phyloP scores from a whole-genome alignment of 805 yeast genomes.

The Jamesozyma lodderae region DNA sequence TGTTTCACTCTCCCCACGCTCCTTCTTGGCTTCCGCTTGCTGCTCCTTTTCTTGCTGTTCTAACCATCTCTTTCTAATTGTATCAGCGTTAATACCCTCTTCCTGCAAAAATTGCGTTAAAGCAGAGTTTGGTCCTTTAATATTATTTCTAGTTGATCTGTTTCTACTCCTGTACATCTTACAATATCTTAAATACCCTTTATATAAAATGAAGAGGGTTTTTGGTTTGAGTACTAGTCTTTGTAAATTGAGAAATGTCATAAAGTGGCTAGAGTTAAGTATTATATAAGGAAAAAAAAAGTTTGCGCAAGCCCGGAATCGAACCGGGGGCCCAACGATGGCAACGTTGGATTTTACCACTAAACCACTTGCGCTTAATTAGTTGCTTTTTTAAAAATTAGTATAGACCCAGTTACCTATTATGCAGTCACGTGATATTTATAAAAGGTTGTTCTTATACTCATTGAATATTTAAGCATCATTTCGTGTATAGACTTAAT shows the following conservation, averaged over 20 bases:
- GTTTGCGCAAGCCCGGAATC: conserved; percentile 3
- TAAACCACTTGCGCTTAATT: too few species aligned
- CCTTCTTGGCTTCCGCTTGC: conserved; percentile 7
- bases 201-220: too few species aligned
- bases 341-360: neutral
- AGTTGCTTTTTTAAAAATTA: too few species aligned
- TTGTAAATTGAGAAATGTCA: neutral
- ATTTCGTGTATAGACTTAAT: too few species aligned
- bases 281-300: neutral
- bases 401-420: too few species aligned
- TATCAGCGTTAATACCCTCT: conserved; percentile 82
- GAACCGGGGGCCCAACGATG: conserved; percentile 2
- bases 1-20: conserved; percentile 1
- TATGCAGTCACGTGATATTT: too few species aligned
- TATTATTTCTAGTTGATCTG: conserved; percentile 15
- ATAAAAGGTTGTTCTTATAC: too few species aligned
- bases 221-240: too few species aligned
- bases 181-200: too few species aligned
- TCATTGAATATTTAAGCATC: too few species aligned
- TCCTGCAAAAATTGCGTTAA: conserved; percentile 78
- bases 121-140: conserved; percentile 68
- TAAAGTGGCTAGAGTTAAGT: neutral
- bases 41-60: conserved; percentile 24
- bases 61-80: conserved; percentile 46
- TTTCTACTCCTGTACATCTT: conserved; percentile 25